Conservation (phyloP, 1,284 basidiomycete species). For the Cystobasidium slooffiae region DNA sequence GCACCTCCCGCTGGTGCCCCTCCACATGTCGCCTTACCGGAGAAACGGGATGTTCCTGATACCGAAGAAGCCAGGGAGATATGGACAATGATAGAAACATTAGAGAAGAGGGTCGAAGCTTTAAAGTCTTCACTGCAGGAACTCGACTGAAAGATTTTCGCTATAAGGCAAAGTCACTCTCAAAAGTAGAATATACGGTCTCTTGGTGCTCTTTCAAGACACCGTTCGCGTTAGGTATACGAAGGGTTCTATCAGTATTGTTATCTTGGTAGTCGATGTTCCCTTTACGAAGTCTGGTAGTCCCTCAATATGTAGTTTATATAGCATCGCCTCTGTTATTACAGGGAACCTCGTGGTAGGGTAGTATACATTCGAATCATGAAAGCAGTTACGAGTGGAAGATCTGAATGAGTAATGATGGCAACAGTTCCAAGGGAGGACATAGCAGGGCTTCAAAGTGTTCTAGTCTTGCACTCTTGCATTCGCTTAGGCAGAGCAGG, state of each 20-base stretch:
- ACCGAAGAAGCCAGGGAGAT: slow-evolving; percentile 26
- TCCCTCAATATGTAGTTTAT: too few relatives aligned
- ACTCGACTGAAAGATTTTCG: neutral
- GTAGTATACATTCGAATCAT: too few relatives aligned
- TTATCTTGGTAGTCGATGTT: neutral
- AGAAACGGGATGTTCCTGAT: neutral
- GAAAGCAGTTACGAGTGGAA: too few relatives aligned
- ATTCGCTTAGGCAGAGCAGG: neutral
- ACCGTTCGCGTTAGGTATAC: neutral
- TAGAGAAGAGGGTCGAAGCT: slow-evolving; percentile 20
- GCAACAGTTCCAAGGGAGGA: neutral
- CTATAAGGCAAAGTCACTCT: neutral
- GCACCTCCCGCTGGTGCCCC: neutral
- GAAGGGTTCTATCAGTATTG: neutral
- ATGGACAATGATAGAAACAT: slow-evolving; percentile 16
- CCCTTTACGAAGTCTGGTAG: neutral
- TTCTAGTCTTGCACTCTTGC: neutral
- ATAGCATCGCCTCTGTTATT: too few relatives aligned
- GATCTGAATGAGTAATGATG: neutral
- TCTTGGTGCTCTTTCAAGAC: neutral
- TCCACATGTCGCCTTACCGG: neutral
- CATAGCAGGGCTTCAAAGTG: neutral
- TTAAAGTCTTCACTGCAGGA: slow-evolving; percentile 17
- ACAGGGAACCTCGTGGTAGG: too few relatives aligned
- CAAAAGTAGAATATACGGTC: neutral